These are phyloP conservation scores for Globisporangium paddicum DNA, from an alignment of 352 stramenopile species.

Conservation along the genomic window DNA sequence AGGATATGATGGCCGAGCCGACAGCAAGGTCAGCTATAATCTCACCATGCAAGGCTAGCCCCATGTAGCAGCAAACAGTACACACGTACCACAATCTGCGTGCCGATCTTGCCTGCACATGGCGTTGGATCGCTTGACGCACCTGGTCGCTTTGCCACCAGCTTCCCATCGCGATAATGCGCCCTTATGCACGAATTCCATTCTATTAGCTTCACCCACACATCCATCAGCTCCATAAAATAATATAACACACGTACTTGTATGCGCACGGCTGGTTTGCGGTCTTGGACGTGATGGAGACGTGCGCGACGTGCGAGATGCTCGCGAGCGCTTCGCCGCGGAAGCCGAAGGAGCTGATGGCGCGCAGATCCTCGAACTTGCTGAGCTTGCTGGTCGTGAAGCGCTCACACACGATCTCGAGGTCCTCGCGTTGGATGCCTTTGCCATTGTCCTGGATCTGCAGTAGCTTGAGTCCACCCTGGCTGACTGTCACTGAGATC, in stretches of 20 bases:
- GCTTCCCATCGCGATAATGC: constrained; percentile 89
- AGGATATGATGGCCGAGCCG: too few relatives aligned
- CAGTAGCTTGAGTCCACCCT: constrained; percentile 91
- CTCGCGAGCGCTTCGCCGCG: constrained; percentile 97
- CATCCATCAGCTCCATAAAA: too few relatives aligned
- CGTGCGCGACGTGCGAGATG: constrained; percentile 94
- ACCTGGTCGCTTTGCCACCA: constrained; percentile 66
- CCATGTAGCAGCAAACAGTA: too few relatives aligned
- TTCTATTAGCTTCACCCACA: neutral
- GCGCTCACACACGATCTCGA: constrained; percentile 95
- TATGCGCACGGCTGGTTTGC: constrained; percentile 72
- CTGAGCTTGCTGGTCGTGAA: constrained; percentile 98
- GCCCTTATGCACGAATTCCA: too few relatives aligned
- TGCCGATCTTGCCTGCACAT: constrained; percentile 79
- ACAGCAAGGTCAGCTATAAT: neutral
- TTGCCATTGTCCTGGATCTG: constrained; percentile 95
- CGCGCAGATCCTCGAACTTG: constrained; percentile 93
- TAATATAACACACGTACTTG: constrained; percentile 39
- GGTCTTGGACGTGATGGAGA: constrained; percentile 89
- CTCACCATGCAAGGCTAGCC: too few relatives aligned
- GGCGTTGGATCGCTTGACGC: constrained; percentile 58
- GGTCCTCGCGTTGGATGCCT: constrained; percentile 90
- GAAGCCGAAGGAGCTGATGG: constrained; percentile 97
- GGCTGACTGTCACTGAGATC: constrained; percentile 69
- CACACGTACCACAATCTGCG: constrained; percentile 56